Percentiles rank a stretch among this genome's conserved stretches.
These are phyloP conservation scores for Fusarium mexicanum DNA, from an alignment of 2,329 filamentous ascomycete genomes.

Conservation along the genomic window DNA sequence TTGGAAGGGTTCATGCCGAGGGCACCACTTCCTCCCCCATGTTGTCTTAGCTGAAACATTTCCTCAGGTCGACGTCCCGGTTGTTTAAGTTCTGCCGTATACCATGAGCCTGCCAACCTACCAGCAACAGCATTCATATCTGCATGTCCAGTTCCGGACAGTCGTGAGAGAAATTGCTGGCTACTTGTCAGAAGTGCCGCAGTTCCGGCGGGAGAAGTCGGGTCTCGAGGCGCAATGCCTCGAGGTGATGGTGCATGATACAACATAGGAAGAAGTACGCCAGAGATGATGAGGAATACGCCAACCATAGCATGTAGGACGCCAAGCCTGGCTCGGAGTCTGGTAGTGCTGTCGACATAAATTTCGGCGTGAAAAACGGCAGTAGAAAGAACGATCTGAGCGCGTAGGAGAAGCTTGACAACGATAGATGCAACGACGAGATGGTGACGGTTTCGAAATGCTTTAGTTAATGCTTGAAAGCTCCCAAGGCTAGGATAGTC, in stretches of 20 bases:
- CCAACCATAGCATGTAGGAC: conserved; percentile 40
- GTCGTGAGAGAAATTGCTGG: conserved; percentile 34
- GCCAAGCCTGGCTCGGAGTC: conserved; percentile 31
- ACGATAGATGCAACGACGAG: conserved; percentile 38
- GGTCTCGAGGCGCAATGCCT: conserved; percentile 44
- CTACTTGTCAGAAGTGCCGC: conserved; percentile 41
- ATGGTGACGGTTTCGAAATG: conserved; percentile 41
- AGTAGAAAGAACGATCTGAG: conserved; percentile 43
- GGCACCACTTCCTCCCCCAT: conserved; percentile 32
- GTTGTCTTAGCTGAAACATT: conserved; percentile 41
- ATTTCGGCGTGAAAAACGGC: conserved; percentile 40
- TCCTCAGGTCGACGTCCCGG: conserved; percentile 35
- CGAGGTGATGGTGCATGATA: conserved; percentile 40
- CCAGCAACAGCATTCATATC: conserved; percentile 36
- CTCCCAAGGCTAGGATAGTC: conserved; percentile 41
- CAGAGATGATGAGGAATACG: conserved; percentile 35
- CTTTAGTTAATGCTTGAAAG: conserved; percentile 32
- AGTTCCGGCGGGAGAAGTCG: conserved; percentile 42
- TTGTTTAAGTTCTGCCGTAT: conserved; percentile 40
- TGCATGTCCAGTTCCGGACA: conserved; percentile 39
- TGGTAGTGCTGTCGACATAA: conserved; percentile 25
- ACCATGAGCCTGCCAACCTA: conserved; percentile 43
- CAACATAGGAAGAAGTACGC: conserved; percentile 38
- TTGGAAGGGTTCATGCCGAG: conserved; percentile 17
- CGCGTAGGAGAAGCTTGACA: conserved; percentile 38